Percentiles rank a stretch among this genome's conserved stretches.
phyloP scores from a whole-genome alignment of 768 basidiomycete genomes.

The Boletus tomentosulus region DNA sequence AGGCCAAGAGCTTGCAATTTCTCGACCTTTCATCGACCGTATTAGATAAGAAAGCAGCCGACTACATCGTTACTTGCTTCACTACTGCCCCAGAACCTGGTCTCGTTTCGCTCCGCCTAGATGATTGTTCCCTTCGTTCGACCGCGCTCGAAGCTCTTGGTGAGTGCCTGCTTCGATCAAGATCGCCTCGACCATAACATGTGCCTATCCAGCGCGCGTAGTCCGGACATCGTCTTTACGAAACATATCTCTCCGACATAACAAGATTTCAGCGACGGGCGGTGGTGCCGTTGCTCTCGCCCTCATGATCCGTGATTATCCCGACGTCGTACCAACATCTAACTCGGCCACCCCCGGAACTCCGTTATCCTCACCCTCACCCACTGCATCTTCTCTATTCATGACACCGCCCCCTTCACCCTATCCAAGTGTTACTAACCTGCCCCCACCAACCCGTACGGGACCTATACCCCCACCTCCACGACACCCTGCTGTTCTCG shows the following conservation, averaged over 20 bases:
- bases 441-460: conserved; percentile 26
- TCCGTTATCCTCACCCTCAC: conserved; percentile 8
- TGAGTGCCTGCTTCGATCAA: conserved; percentile 34
- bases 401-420: conserved; percentile 33
- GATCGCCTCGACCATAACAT: not conserved
- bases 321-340: conserved; percentile 56
- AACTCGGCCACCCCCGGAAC: not conserved
- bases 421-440: conserved; percentile 24
- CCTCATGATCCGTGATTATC: conserved; percentile 95
- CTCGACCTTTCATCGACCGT: conserved; percentile 85
- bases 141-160: conserved; percentile 77
- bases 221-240: conserved; percentile 80
- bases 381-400: conserved; percentile 14
- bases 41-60: conserved; percentile 80
- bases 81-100: conserved; percentile 37
- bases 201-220: conserved; percentile 54
- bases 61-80: conserved; percentile 73
- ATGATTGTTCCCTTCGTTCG: conserved; percentile 77
- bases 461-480: conserved; percentile 46
- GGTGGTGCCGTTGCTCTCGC: conserved; percentile 91
- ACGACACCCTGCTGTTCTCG: conserved; percentile 44
- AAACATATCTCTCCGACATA: conserved; percentile 87
- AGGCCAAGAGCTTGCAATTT: conserved; percentile 79
- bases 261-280: conserved; percentile 78
- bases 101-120: conserved; percentile 77